Evolutionary conservation across 2,329 filamentous ascomycete species (phyloP), one percentile per base, ranked within the genome.

Genomic region (Apiospora sp.): DNA sequence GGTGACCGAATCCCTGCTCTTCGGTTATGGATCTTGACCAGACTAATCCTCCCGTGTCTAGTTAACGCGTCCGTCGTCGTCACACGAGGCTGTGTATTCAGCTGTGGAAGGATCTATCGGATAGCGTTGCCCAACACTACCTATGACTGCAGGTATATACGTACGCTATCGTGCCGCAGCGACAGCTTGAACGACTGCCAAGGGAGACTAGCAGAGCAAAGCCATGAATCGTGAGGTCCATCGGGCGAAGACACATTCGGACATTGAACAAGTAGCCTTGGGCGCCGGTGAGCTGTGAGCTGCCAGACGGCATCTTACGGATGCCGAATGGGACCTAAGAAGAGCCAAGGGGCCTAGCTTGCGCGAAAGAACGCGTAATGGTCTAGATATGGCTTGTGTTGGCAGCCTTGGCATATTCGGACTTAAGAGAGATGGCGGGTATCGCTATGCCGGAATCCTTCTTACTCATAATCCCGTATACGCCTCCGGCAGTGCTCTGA

Each of bases 371-470:
- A 68, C 67, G 67, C 67, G 67, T 68, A 48, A 68, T 68, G 67
- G 67, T 16, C 8, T 3, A 48, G 14, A 48, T 43, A 46, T 22
- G 41, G 41, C 41, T 68, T 27, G 44, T 30, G 48, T 68, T 68
- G 43, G 67, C 67, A 68, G 41, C 43, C 67, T 68, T 68, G 67
- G 67, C 67, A 68, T 46, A 41, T 24, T 46, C 67, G 43, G 67
- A 68, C 67, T 19, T 48, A 48, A n/a, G 67, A 30, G 67, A 24
- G 22, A 27, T 16, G 41, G 67, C 24, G 30, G 6, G 22, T 41
- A n/a, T 64, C 58, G 30, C 12, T 22, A 22, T 41, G 58, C 34
- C 30, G 34, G 22, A 37, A 41, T 34, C 8, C 58, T 64, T 41
- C 19, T 10, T 41, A 10, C 2, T 41, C 8, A 41, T 41, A 41